Evolutionary conservation across 768 basidiomycete genomes (phyloP), one percentile per base, ranked within the genome.

Genomic region (Termitomyces bulborhizus): DNA sequence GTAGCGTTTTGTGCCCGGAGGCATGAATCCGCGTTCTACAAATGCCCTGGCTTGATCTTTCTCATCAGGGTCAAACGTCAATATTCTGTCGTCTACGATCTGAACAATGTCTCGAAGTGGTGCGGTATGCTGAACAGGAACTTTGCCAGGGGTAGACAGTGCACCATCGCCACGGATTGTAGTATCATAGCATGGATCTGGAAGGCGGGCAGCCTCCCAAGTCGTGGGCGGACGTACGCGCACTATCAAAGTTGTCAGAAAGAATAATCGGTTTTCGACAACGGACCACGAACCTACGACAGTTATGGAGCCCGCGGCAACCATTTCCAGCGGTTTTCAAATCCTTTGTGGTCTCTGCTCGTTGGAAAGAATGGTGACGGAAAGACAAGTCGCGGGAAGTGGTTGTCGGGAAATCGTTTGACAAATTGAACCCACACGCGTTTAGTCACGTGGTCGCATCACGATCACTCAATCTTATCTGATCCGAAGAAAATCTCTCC

Each of bases 11-110:
- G 90, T 90, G 44, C 92, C 87, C 0, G 90, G 89, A 37, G 89
- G 89, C 62, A 91, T 63, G 63, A 92, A 92, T 7, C 92, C 91
- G 15, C 90, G 81, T 66, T 93, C 90, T 57, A 89, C 78, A 68
- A 95, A 93, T 1, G 90, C 82, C 39, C 79, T 79, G 27, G 88
- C 80, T 58, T 75, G 82, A 72, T 95, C 90, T 69, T 86, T 86
- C 71, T 97, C 93, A 57, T 92, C 88, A 36, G 95, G 94, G 70
- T 99, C 97, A 65, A 98, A 99, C 13, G 92, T 93, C 57, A 98
- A 78, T 63, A 96, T 92, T 53, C 94, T 85, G 75, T 96, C 91
- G 71, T 98, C 96, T 58, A 96, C 81, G 49, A 95, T 84, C 69
- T 95, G 91, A 52, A 93, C 83, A 60, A 93, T 82, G 59, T 90